phyloP scores from a whole-genome alignment of 352 stramenopile genomes.

The Thalassiosira mediterranea region DNA sequence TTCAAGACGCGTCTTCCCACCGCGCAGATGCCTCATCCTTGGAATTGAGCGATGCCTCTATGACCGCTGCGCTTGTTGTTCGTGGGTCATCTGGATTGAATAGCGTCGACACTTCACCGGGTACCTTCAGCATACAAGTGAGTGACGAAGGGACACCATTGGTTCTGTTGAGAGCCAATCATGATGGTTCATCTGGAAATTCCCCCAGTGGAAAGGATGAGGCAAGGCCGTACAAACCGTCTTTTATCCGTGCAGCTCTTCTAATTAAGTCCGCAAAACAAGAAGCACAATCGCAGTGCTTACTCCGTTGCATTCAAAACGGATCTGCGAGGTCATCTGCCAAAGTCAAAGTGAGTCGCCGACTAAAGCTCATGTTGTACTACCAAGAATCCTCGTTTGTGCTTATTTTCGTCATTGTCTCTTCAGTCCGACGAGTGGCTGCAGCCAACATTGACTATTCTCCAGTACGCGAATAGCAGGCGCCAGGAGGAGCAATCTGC shows the following conservation, averaged over 20 bases:
- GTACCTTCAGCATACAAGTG: constrained; percentile 49
- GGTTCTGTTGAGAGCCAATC: constrained; percentile 45
- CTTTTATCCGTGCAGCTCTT: constrained; percentile 79
- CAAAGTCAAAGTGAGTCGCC: constrained; percentile 71
- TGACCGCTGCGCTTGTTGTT: constrained; percentile 68
- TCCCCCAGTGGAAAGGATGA: constrained; percentile 52
- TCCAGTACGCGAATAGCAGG: constrained; percentile 75
- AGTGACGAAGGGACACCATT: constrained; percentile 50
- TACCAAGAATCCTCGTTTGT: no score
- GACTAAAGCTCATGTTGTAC: no score
- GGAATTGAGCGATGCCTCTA: constrained; percentile 80
- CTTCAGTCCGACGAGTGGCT: constrained; percentile 73
- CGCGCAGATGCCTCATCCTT: constrained; percentile 77
- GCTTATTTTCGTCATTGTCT: no score
- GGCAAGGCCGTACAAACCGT: constrained; percentile 75
- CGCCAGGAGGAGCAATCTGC: constrained; percentile 63
- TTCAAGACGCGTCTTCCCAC: constrained; percentile 75
- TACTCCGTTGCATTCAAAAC: constrained; percentile 68
- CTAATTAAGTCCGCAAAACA: constrained; percentile 74
- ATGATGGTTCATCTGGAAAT: constrained; percentile 6
- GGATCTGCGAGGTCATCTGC: constrained; percentile 80
- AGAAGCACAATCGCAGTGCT: constrained; percentile 75
- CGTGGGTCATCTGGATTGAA: constrained; percentile 57
- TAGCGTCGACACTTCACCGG: constrained; percentile 24
- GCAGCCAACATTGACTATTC: constrained; percentile 68